Percentiles rank a stretch among this genome's conserved stretches.
These are phyloP conservation scores for Chaetothyriales sp. DNA, from an alignment of 2,329 filamentous ascomycete species.

Conservation along the genomic window DNA sequence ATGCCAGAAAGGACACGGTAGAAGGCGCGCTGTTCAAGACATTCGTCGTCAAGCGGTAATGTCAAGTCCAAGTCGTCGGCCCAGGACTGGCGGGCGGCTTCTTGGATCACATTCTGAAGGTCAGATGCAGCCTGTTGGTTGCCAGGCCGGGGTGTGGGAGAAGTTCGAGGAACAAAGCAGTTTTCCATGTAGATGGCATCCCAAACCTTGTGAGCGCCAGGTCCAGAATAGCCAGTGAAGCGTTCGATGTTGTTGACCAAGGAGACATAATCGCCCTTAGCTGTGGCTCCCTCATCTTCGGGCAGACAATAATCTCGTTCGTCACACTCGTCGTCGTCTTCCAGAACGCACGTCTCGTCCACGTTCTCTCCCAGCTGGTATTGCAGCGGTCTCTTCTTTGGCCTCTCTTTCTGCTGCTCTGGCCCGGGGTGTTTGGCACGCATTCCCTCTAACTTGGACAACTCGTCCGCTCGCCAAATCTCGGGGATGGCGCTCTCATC, in stretches of 20 bases:
- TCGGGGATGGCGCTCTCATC: constrained; percentile 86
- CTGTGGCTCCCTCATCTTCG: constrained; percentile 74
- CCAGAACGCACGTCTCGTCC: constrained; percentile 88
- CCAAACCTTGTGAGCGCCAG: constrained; percentile 81
- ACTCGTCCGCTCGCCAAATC: constrained; percentile 80
- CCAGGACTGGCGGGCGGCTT: constrained; percentile 22
- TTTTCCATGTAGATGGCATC: constrained; percentile 94
- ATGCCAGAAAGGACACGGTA: constrained; percentile 90
- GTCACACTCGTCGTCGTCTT: constrained; percentile 95
- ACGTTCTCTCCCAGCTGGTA: constrained; percentile 73
- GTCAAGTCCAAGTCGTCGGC: constrained; percentile 25
- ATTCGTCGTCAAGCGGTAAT: constrained; percentile 67
- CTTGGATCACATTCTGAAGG: constrained; percentile 44
- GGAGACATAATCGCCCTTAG: constrained; percentile 92
- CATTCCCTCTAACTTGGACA: constrained; percentile 83
- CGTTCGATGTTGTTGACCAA: constrained; percentile 84
- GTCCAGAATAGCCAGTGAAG: constrained; percentile 84
- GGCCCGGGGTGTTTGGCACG: constrained; percentile 76
- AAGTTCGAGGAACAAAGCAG: constrained; percentile 54
- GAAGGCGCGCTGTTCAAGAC: constrained; percentile 96
- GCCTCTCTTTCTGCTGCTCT: constrained; percentile 53
- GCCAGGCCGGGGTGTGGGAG: constrained; percentile 16
- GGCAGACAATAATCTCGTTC: constrained; percentile 92
- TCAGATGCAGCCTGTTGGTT: constrained; percentile 37
- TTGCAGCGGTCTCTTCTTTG: constrained; percentile 56